Base-by-base conservation (phyloP, 208 protist species). In the Leishmania turanica region DNA sequence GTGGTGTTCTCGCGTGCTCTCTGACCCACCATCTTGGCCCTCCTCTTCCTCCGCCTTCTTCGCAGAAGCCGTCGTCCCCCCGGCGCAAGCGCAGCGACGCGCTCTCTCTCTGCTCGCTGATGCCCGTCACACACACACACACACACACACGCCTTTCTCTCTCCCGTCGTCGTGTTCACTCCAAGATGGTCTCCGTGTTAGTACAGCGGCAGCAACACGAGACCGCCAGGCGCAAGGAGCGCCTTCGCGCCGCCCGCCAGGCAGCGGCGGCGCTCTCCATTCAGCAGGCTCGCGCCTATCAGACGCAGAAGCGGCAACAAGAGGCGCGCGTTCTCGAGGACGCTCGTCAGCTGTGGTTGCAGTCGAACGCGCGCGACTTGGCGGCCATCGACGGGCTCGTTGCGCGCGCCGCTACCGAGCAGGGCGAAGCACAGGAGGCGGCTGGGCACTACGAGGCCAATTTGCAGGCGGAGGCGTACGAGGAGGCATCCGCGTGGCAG, bases 131-230 rank as follows among this genome's bases (percentile, higher is more conserved):
- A 2, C 53, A 31, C 68, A 3, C 37, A 34, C 34, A 34, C 34
- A 34, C 34, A 34, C 34, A 34, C 34, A 34, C 68, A 3, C 37
- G 47, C 24, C 68, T 34, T 13, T 51, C 3, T 15, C 1, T 49
- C 21, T 31, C 42, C 7, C 19, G 9, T 72, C 8, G 68, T 1
- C 24, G 42, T 15, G 24, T 68, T 87, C 75, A 34, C 34, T n/a
- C 13, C n/a, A 3, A 7, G 6, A 95, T 95, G 92, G 92, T 96
- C 27, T 87, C 82, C n/a, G 47, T 96, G 21, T 76, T 89, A 49
- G 90, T 91, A n/a, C 74, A 80, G 69, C 80, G 84, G 19, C 83
- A 93, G 84, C 88, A 93, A 66, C 79, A 82, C 13, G 90, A 93
- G 74, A 84, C 79, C 37, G 89, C 82, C 49, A 81, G 74, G 82